Conservation (phyloP, 176 grass and related monocot genomes). For the Alopecurus myosuroides region DNA sequence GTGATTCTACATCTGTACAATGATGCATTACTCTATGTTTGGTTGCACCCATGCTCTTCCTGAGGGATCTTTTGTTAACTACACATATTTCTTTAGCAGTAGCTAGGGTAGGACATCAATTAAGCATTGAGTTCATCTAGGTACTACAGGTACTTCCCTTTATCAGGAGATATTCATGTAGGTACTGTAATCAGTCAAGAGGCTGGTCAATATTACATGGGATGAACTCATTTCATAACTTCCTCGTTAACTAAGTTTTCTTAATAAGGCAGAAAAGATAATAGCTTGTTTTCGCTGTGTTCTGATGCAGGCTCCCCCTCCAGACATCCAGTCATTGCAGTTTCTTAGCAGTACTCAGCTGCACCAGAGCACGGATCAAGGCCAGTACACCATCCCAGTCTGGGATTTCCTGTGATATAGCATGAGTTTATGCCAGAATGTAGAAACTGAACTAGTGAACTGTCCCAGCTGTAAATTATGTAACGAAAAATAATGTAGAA, state of each 20-base stretch:
- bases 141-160: background rate
- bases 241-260: conserved; percentile 14
- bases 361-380: conserved; percentile 74
- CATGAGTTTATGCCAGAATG: background rate
- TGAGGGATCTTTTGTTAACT: background rate
- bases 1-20: conserved; percentile 23
- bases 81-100: background rate
- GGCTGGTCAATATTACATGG: background rate
- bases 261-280: background rate
- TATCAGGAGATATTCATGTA: background rate
- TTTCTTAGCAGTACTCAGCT: conserved; percentile 72
- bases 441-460: background rate
- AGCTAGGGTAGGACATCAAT: background rate
- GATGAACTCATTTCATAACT: background rate
- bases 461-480: conserved; percentile 35
- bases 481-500: conserved; percentile 16
- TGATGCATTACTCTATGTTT: background rate
- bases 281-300: background rate
- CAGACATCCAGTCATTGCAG: conserved; percentile 69
- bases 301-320: conserved; percentile 39
- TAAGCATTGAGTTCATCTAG: background rate
- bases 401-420: conserved; percentile 82
- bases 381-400: conserved; percentile 77
- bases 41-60: background rate
- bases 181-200: background rate